A percentile compares a stretch with the other conserved stretches of the same genome.
Conservation (phyloP, 768 basidiomycete species). For the Cytidiella melzeri region DNA sequence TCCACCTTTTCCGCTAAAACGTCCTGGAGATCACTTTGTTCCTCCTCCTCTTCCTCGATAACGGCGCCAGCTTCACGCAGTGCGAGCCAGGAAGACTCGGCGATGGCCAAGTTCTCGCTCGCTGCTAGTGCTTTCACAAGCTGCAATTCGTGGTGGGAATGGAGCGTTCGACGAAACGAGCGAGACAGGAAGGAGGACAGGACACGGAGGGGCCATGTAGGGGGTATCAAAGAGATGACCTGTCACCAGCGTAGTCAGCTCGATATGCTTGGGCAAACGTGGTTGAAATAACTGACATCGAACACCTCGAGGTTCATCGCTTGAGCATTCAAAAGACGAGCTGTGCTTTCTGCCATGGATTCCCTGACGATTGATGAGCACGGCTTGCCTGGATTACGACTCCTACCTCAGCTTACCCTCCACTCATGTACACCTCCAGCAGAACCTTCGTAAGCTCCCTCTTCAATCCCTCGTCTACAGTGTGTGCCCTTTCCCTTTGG, state of each 20-base stretch:
- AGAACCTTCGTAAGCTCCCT: slow-evolving; percentile 61
- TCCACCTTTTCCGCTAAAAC: slow-evolving; percentile 10
- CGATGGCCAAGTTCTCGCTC: slow-evolving; percentile 72
- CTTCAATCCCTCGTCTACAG: slow-evolving; percentile 44
- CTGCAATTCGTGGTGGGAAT: slow-evolving; percentile 61
- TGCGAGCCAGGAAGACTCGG: slow-evolving; percentile 51
- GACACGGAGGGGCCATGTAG: slow-evolving; percentile 66
- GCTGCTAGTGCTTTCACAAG: slow-evolving; percentile 75
- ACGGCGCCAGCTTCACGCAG: slow-evolving; percentile 60
- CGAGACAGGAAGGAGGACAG: slow-evolving; percentile 75
- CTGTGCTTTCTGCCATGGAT: slow-evolving; percentile 49
- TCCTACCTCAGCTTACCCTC: slow-evolving; percentile 46
- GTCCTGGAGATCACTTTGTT: slow-evolving; percentile 30
- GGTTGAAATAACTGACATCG: slow-evolving; percentile 49
- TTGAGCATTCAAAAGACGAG: slow-evolving; percentile 72
- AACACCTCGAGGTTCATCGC: slow-evolving; percentile 69
- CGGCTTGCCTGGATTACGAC: not conserved
- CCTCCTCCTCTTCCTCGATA: slow-evolving; percentile 54
- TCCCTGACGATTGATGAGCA: slow-evolving; percentile 33
- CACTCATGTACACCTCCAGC: slow-evolving; percentile 77
- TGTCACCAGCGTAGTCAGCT: slow-evolving; percentile 20
- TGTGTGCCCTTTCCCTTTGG: slow-evolving; percentile 24
- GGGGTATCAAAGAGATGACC: slow-evolving; percentile 63
- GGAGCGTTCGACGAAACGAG: slow-evolving; percentile 71
- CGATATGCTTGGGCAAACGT: not conserved